Evolutionary conservation across 2,329 filamentous ascomycete genomes (phyloP), one percentile per base, ranked within the genome.

Genomic region (Neofusicoccum sp.): DNA sequence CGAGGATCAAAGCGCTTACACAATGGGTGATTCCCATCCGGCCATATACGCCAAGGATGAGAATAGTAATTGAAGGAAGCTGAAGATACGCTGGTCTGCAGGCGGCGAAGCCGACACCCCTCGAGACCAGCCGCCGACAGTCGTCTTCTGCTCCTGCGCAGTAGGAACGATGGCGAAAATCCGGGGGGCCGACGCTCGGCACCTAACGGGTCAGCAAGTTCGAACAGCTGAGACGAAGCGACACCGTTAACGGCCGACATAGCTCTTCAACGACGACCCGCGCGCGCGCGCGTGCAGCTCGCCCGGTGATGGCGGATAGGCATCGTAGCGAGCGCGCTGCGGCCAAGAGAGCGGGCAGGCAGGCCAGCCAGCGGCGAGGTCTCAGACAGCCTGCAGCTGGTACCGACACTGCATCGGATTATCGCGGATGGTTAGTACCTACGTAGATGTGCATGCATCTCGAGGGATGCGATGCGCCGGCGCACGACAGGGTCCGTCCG

Each of bases 21-120:
- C n/a, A 26, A 58, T 38, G 9, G 24, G 43, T 9, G 34, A 30
- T n/a, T 49, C 44, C 44, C 34, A 33, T 12, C 34, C 44, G 33
- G 12, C 8, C 30, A 48, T 47, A 34, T 43, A 59, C n/a, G 38
- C 57, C 43, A 43, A n/a, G 4, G 38, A 31, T 5, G 36, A 12
- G 16, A 43, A 49, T 11, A 59, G n/a, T 9, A 49, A n/a, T 26
- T 49, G 28, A 9, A 43, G 47, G 34, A 59, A 59, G 57, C 26
- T 41, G 26, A 43, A 59, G 20, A 34, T 33, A n/a, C 44, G 44
- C 57, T 49, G n/a, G n/a, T 24, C n/a, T 8, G 31, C 3, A 6
- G 47, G 33, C 7, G 30, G 8, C 3, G 31, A 28, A 4, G 16
- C 31, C 4, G 31, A 9, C 48, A 28, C 16, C 3, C 38, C 31